These are phyloP conservation scores for Rhizomucor miehei DNA, from an alignment of 371 early-diverging fungal species.

Conservation along the genomic window DNA sequence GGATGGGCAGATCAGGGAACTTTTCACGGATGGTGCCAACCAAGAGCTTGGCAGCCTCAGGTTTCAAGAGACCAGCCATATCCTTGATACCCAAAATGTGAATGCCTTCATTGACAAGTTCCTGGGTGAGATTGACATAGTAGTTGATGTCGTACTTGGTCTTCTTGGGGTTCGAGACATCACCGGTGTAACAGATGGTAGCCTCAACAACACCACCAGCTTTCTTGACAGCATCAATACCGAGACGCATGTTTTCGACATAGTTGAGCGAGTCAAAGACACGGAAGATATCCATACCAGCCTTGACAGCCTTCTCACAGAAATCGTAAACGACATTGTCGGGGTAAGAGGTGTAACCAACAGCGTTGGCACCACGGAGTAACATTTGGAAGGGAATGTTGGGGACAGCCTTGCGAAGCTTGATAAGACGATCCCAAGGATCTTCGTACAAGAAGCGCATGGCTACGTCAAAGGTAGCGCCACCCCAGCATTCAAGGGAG, in stretches of 20 bases:
- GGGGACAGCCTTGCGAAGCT: slow-evolving; percentile 83
- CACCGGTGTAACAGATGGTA: slow-evolving; percentile 91
- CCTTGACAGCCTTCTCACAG: slow-evolving; percentile 84
- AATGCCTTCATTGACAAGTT: slow-evolving; percentile 88
- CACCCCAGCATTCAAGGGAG: slow-evolving; percentile 92
- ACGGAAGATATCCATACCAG: slow-evolving; percentile 95
- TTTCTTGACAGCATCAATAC: slow-evolving; percentile 89
- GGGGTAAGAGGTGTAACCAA: slow-evolving; percentile 96
- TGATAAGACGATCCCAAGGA: slow-evolving; percentile 88
- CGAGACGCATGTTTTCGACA: slow-evolving; percentile 90
- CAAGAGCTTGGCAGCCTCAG: slow-evolving; percentile 80
- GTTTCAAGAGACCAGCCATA: slow-evolving; percentile 96
- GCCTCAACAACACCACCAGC: slow-evolving; percentile 96
- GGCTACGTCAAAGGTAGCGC: slow-evolving; percentile 95
- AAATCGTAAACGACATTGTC: slow-evolving; percentile 96
- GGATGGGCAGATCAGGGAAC: slow-evolving; percentile 91
- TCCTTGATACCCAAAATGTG: slow-evolving; percentile 95
- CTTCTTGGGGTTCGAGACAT: slow-evolving; percentile 81
- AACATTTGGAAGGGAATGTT: slow-evolving; percentile 98
- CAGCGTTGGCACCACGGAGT: slow-evolving; percentile 95
- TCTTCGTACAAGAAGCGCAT: slow-evolving; percentile 94
- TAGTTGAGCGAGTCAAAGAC: slow-evolving; percentile 96
- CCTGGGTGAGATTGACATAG: slow-evolving; percentile 84
- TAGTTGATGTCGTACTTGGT: slow-evolving; percentile 84
- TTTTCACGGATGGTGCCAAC: slow-evolving; percentile 79